Evolutionary conservation across 371 early-diverging fungal species (phyloP).

Genomic region (Mortierella sp.): DNA sequence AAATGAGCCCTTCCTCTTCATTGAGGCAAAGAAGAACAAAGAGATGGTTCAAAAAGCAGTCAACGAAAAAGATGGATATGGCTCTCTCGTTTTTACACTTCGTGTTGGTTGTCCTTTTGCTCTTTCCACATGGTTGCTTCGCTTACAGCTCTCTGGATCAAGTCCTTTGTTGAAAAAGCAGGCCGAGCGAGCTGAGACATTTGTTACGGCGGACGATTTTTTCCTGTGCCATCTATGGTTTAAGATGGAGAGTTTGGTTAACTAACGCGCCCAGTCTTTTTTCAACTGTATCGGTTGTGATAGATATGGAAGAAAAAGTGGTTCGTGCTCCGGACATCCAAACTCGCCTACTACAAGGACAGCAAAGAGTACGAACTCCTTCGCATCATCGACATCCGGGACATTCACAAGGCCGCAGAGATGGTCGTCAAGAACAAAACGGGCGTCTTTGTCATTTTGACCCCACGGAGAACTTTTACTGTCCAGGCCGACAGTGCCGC

Average conservation of each 20-base stretch:
- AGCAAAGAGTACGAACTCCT: constrained; percentile 89
- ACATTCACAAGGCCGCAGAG: constrained; percentile 82
- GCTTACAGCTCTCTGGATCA: not conserved
- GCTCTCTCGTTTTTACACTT: not conserved
- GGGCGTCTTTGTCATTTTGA: constrained; percentile 85
- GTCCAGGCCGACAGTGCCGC: constrained; percentile 76
- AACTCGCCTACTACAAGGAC: constrained; percentile 89
- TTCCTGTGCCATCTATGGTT: not conserved
- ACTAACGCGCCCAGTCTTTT: not conserved
- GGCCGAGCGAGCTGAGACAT: not conserved
- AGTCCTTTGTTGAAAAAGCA: not conserved
- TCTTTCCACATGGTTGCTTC: constrained; percentile 9
- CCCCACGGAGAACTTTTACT: constrained; percentile 81
- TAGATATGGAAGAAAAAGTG: constrained; percentile 91
- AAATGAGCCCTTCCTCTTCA: not conserved
- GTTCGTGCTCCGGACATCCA: constrained; percentile 87
- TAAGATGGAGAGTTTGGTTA: not conserved
- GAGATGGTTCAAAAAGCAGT: not conserved
- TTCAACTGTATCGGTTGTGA: not conserved
- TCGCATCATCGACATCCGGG: constrained; percentile 80
- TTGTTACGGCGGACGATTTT: not conserved
- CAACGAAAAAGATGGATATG: not conserved
- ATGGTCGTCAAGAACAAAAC: constrained; percentile 77
- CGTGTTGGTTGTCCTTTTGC: not conserved
- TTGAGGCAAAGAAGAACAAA: not conserved